phyloP scores from a whole-genome alignment of 2,329 filamentous ascomycete genomes.

The Clarireedia homoeocarpa region DNA sequence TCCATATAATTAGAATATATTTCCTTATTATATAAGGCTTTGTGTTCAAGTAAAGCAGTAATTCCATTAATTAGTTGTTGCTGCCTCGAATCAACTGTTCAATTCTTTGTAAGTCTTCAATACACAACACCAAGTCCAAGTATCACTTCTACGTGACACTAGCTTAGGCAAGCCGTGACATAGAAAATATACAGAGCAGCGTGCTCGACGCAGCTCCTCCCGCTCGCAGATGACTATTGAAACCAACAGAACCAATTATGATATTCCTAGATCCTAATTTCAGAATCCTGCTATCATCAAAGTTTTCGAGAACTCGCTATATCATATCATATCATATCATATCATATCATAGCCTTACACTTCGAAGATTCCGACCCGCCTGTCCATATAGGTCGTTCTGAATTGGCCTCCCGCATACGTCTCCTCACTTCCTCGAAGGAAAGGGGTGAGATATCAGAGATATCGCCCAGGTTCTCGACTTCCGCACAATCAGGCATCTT shows the following conservation, averaged over 20 bases:
- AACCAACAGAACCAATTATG: neutral
- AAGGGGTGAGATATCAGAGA: neutral
- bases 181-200: too few species aligned
- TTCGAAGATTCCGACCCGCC: neutral
- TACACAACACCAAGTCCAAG: too few species aligned
- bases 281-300: neutral
- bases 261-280: neutral
- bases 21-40: too few species aligned
- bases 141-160: too few species aligned
- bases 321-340: neutral
- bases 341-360: neutral
- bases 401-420: neutral
- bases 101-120: too few species aligned
- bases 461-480: neutral
- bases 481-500: neutral
- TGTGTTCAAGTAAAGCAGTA: too few species aligned
- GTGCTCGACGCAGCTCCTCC: too few species aligned
- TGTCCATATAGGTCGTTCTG: neutral
- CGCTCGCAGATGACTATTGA: too few species aligned
- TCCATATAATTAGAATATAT: too few species aligned
- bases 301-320: neutral
- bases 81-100: too few species aligned
- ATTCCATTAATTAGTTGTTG: too few species aligned
- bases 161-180: too few species aligned
- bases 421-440: neutral